A percentile compares a stretch with the other conserved stretches of the same genome.
These are phyloP conservation scores for Mucor saturninus DNA, from an alignment of 371 early-diverging fungal genomes.

Conservation along the genomic window DNA sequence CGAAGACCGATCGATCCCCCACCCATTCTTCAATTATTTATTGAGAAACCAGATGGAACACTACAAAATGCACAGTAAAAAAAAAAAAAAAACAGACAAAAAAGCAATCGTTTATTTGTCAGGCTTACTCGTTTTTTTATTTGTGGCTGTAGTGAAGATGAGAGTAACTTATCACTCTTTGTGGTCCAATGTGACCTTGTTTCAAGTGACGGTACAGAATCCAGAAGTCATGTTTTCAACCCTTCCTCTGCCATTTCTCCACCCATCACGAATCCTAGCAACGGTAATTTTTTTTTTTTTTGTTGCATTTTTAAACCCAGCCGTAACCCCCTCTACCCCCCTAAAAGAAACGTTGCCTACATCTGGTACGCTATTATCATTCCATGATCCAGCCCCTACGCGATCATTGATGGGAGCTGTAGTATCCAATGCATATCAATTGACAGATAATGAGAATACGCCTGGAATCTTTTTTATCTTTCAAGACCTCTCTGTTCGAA, in stretches of 20 bases:
- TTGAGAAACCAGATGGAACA: slow-evolving; percentile 34
- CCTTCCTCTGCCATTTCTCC: slow-evolving; percentile 28
- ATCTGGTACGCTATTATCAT: slow-evolving; percentile 19
- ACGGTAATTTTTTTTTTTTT: background rate
- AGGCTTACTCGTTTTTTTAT: background rate
- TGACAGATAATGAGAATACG: slow-evolving; percentile 48
- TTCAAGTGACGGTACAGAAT: slow-evolving; percentile 33
- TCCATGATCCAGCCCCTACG: slow-evolving; percentile 44
- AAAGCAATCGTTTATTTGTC: background rate
- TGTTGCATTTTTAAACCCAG: too few relatives aligned
- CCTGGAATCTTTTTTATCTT: slow-evolving; percentile 62
- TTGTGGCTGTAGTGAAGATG: slow-evolving; percentile 17
- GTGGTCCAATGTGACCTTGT: slow-evolving; percentile 35
- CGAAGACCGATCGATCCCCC: slow-evolving; percentile 47
- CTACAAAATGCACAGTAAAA: slow-evolving; percentile 33
- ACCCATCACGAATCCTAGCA: background rate
- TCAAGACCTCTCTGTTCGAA: slow-evolving; percentile 64
- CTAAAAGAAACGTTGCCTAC: slow-evolving; percentile 5
- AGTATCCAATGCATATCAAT: slow-evolving; percentile 54
- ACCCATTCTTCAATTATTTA: slow-evolving; percentile 42
- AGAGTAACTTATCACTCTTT: slow-evolving; percentile 28
- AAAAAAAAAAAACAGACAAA: background rate
- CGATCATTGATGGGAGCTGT: slow-evolving; percentile 64
- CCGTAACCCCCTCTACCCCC: too few relatives aligned
- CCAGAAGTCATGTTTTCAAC: slow-evolving; percentile 32